These are phyloP conservation scores for Botrytis porri DNA, from an alignment of 2,329 filamentous ascomycete genomes.

Conservation along the genomic window DNA sequence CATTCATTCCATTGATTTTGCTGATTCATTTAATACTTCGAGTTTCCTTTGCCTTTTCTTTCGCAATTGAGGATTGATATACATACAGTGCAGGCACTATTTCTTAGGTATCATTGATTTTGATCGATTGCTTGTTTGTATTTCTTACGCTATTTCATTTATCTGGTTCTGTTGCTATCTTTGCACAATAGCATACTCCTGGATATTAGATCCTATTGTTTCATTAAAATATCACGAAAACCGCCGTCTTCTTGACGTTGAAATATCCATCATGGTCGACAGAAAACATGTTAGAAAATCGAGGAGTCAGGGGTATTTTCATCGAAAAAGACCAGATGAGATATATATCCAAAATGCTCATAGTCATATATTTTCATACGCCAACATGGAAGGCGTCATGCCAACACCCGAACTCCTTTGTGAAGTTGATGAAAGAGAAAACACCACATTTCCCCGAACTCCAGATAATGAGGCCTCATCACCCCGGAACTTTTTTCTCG, in stretches of 20 bases:
- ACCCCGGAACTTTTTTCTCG: slow-evolving; percentile 12
- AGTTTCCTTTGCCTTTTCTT: not conserved
- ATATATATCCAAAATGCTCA: slow-evolving; percentile 7
- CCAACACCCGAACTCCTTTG: not conserved
- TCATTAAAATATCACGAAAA: not conserved
- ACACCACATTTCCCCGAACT: not conserved
- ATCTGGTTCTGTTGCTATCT: not conserved
- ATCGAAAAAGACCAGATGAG: slow-evolving; percentile 4
- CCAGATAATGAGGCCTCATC: not conserved
- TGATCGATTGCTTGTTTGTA: not conserved
- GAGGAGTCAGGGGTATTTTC: slow-evolving; percentile 6
- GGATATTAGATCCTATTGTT: not conserved
- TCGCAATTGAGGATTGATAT: not conserved
- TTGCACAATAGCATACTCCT: not conserved
- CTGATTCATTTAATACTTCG: not conserved
- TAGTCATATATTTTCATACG: not conserved
- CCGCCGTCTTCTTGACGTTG: not conserved
- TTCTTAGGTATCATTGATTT: not conserved
- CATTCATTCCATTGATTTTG: not conserved
- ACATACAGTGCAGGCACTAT: slow-evolving; percentile 14
- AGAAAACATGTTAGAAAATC: not conserved
- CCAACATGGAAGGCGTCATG: not conserved
- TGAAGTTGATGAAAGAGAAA: not conserved
- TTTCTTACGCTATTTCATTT: not conserved
- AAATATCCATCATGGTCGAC: not conserved